Percentiles rank a stretch among this genome's conserved stretches.
Evolutionary conservation across 805 yeast genomes (phyloP).

Genomic region (Teunomyces kruisii): DNA sequence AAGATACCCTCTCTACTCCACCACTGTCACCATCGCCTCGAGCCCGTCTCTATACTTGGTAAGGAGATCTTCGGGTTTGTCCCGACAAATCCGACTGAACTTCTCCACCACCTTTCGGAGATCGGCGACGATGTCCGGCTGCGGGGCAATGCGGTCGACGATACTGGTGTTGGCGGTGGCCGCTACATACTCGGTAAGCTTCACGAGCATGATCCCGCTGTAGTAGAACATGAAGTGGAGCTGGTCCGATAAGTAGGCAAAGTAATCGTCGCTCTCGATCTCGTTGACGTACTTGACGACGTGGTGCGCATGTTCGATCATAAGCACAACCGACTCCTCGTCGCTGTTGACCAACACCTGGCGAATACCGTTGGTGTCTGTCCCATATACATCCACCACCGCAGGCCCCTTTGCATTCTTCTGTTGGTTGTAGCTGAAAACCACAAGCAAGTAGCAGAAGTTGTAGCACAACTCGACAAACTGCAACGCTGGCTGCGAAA

Average conservation of each 20-base stretch:
- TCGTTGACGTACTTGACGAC: conserved; percentile 41
- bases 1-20: too few species aligned
- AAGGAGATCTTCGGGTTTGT: conserved; percentile 29
- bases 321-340: conserved; percentile 27
- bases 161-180: conserved; percentile 1
- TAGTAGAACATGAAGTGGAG: conserved; percentile 54
- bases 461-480: conserved; percentile 72
- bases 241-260: conserved; percentile 72
- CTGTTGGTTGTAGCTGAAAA: conserved; percentile 37
- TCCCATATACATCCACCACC: conserved; percentile 15
- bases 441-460: conserved; percentile 54
- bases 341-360: conserved; percentile 25
- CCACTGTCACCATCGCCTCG: background rate
- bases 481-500: conserved; percentile 70
- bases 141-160: background rate
- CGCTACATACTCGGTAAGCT: conserved; percentile 15
- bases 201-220: conserved; percentile 38
- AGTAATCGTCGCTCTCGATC: conserved; percentile 53
- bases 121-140: conserved; percentile 8
- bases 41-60: conserved; percentile 28
- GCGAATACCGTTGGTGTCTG: conserved; percentile 16
- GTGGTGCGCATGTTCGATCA: conserved; percentile 42
- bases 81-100: conserved; percentile 27
- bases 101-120: conserved; percentile 25
- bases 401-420: conserved; percentile 7